phyloP scores from a whole-genome alignment of 2,329 filamentous ascomycete species.

The Epicoccum nigrum region DNA sequence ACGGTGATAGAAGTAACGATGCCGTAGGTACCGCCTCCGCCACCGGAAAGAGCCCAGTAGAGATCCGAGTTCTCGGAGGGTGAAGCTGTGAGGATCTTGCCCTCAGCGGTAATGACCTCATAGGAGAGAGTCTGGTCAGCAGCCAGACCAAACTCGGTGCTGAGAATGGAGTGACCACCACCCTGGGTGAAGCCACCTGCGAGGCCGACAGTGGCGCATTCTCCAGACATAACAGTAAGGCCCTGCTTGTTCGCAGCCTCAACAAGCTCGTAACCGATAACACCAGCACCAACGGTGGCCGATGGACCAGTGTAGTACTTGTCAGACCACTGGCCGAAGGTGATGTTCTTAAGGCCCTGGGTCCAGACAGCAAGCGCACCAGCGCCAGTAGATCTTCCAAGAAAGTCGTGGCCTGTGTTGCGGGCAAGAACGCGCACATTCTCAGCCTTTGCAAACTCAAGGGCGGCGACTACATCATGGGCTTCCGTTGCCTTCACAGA shows the following conservation, averaged over 20 bases:
- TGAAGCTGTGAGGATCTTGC: constrained; percentile 36
- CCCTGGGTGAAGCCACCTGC: constrained; percentile 43
- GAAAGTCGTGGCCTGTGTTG: constrained; percentile 39
- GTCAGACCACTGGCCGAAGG: constrained; percentile 29
- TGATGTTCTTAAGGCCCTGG: constrained; percentile 33
- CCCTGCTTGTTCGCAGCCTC: constrained; percentile 26
- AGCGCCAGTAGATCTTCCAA: constrained; percentile 38
- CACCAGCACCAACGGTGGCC: constrained; percentile 36
- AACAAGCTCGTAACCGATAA: constrained; percentile 34
- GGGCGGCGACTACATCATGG: constrained; percentile 22
- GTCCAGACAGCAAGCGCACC: constrained; percentile 40
- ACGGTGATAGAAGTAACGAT: constrained; percentile 40
- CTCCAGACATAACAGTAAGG: constrained; percentile 34
- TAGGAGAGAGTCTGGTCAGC: constrained; percentile 42
- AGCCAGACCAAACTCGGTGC: constrained; percentile 32
- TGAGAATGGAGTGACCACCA: constrained; percentile 37
- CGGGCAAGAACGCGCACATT: constrained; percentile 37
- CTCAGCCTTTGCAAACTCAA: constrained; percentile 31
- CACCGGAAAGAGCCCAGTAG: constrained; percentile 47
- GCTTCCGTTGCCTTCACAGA: constrained; percentile 43
- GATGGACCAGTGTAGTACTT: constrained; percentile 34
- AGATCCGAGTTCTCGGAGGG: constrained; percentile 39
- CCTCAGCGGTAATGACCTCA: constrained; percentile 42
- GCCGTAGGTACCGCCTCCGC: constrained; percentile 40
- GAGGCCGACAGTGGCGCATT: constrained; percentile 42